Evolutionary conservation across 331 rosid species (phyloP), one percentile per base, ranked within the genome.

Genomic region (Phaseolus coccineus): DNA sequence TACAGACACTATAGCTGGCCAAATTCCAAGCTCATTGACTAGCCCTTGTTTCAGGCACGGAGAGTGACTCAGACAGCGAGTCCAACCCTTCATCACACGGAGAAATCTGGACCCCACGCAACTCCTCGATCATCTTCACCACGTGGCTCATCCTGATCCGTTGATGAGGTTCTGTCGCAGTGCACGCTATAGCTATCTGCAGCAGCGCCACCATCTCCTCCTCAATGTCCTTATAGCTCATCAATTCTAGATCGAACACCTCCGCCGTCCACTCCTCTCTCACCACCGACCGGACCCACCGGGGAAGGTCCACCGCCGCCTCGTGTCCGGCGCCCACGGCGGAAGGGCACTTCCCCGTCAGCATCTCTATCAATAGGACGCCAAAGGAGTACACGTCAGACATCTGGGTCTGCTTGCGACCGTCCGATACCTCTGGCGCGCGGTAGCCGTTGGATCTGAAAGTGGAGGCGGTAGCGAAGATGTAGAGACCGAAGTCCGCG

Each of bases 221-320:
- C 87, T 92, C 96, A 8, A 89, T 91, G 69, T 94, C 96, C 84
- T 87, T 92, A 53, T 90, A 94, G 87, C 93, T 90, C 98, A 94
- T 87, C 71, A 94, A 81, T 88, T 94, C 98, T 72, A 94, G 83
- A 79, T 94, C 98, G 57, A 94, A 94, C 22, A 94, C 98, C 85
- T 94, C 98, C 11, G 96, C 96, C 59, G 96, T 94, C 98, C 98
- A 94, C 24, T 94, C 93, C 80, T 90, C 98, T n/a, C 96, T 87
- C 57, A 89, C 98, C 79, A 94, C 98, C 0, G 98, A 94, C 80
- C 89, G 93, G 0, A 94, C 97, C 98, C 97, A 94, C 83, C 89
- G 61, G 0, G 96, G 97, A 0, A 94, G 87, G 27, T 94, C 97
- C 62, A 87, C 70, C 51, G 13, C 84, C 37, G 22, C 14, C 24